These are phyloP conservation scores for Arthromyces matolae DNA, from an alignment of 768 basidiomycete genomes.

Conservation along the genomic window DNA sequence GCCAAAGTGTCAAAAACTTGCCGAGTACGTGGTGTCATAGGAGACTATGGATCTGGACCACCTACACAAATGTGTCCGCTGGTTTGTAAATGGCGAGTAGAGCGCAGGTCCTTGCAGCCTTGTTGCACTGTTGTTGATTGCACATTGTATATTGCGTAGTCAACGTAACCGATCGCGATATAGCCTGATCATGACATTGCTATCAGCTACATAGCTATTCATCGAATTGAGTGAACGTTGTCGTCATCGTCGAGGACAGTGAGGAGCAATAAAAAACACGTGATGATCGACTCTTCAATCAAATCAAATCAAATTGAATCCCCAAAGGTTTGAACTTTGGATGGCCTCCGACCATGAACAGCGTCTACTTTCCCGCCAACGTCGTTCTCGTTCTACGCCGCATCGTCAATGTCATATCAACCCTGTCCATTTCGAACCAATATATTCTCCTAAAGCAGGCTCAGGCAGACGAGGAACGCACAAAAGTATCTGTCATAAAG, in stretches of 20 bases:
- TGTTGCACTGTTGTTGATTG: too few species aligned
- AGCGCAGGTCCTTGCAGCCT: too few species aligned
- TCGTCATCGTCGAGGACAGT: neutral
- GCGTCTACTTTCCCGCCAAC: conserved; percentile 51
- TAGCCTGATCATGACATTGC: neutral
- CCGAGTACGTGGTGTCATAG: too few species aligned
- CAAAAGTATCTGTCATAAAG: conserved; percentile 1
- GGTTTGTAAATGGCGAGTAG: too few species aligned
- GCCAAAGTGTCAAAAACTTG: too few species aligned
- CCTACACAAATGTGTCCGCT: too few species aligned
- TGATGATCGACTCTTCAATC: conserved; percentile 13
- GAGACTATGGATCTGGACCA: too few species aligned
- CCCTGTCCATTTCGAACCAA: conserved; percentile 67
- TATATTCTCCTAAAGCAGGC: conserved; percentile 38
- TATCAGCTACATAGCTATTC: too few species aligned
- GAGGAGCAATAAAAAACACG: neutral
- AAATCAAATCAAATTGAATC: conserved; percentile 1
- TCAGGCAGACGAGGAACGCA: conserved; percentile 13
- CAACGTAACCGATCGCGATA: neutral
- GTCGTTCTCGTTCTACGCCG: conserved; percentile 61
- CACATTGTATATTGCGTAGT: too few species aligned
- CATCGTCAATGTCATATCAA: conserved; percentile 63
- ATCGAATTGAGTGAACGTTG: neutral
- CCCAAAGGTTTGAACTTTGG: conserved; percentile 5
- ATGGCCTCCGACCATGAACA: conserved; percentile 30